phyloP scores from a whole-genome alignment of 1,139 yeast genomes.

The Wickerhamomyces sp. region DNA sequence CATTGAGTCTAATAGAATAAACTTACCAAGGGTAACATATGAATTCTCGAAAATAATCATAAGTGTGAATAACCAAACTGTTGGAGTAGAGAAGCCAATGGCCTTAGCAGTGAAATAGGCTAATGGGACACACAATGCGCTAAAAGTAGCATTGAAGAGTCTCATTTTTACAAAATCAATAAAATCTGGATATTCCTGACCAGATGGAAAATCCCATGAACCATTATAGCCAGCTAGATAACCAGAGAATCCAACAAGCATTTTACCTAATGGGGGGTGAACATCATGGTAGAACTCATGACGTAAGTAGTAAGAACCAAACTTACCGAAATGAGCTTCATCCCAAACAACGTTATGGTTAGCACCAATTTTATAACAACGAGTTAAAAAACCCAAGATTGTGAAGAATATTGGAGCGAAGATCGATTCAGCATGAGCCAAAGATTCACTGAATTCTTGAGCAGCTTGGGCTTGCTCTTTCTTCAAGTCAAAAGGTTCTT shows the following conservation, averaged over 20 bases:
- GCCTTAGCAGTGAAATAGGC: conserved; percentile 92
- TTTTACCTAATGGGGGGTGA: conserved; percentile 97
- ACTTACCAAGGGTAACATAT: conserved; percentile 84
- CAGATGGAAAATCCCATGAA: conserved; percentile 90
- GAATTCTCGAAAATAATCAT: conserved; percentile 86
- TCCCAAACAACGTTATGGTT: conserved; percentile 87
- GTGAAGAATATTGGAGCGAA: conserved; percentile 60
- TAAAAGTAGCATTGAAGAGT: conserved; percentile 85
- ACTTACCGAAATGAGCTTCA: conserved; percentile 95
- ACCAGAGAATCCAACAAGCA: conserved; percentile 94
- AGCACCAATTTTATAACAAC: conserved; percentile 71
- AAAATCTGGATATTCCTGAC: conserved; percentile 79
- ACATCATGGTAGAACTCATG: conserved; percentile 97
- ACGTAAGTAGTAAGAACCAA: conserved; percentile 88
- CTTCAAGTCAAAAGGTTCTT: conserved; percentile 16
- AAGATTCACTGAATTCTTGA: conserved; percentile 22
- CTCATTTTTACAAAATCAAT: conserved; percentile 91
- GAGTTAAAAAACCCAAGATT: conserved; percentile 59
- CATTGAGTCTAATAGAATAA: conserved; percentile 95
- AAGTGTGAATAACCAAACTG: conserved; percentile 85
- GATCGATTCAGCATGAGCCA: conserved; percentile 36
- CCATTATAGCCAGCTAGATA: conserved; percentile 94
- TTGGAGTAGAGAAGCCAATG: conserved; percentile 71
- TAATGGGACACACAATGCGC: conserved; percentile 85
- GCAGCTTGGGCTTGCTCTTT: conserved; percentile 18